phyloP scores from a whole-genome alignment of 2,329 filamentous ascomycete species.

The Aspergillus novofumigatus region DNA sequence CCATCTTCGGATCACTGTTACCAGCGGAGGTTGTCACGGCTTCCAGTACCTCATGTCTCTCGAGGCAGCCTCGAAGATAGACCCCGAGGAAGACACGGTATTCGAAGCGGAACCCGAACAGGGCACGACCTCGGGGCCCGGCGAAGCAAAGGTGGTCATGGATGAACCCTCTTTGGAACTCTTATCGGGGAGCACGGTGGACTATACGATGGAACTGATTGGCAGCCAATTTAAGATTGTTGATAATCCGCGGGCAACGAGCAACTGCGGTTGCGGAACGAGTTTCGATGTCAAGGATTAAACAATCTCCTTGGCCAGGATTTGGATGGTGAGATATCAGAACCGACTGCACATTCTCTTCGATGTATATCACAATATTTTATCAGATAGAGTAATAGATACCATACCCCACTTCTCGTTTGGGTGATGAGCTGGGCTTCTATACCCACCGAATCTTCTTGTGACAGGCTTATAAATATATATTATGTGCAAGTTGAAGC shows the following conservation, averaged over 20 bases:
- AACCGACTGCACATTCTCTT: neutral
- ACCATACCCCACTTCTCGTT: slow-evolving; percentile 22
- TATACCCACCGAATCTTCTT: neutral
- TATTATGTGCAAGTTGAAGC: neutral
- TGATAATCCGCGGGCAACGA: slow-evolving; percentile 86
- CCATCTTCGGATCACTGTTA: slow-evolving; percentile 85
- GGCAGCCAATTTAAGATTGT: slow-evolving; percentile 94
- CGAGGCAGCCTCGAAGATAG: slow-evolving; percentile 53
- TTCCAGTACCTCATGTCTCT: slow-evolving; percentile 97
- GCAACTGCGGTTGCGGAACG: slow-evolving; percentile 94
- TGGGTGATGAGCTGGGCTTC: neutral
- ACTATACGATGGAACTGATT: slow-evolving; percentile 95
- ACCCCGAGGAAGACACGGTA: slow-evolving; percentile 77
- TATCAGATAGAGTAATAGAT: slow-evolving; percentile 20
- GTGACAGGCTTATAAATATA: neutral
- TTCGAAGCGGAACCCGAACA: slow-evolving; percentile 62
- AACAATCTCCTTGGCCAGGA: neutral
- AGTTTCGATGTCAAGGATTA: slow-evolving; percentile 87
- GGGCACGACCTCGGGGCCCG: slow-evolving; percentile 37
- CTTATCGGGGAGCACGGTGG: slow-evolving; percentile 88
- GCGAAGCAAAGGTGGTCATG: slow-evolving; percentile 74
- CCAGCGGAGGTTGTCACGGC: slow-evolving; percentile 91
- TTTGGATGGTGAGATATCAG: slow-evolving; percentile 6
- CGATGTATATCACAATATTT: slow-evolving; percentile 6
- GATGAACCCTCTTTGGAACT: slow-evolving; percentile 84